These are phyloP conservation scores for Vanderwaltozyma yarrowii DNA, from an alignment of 805 yeast species.

Conservation along the genomic window DNA sequence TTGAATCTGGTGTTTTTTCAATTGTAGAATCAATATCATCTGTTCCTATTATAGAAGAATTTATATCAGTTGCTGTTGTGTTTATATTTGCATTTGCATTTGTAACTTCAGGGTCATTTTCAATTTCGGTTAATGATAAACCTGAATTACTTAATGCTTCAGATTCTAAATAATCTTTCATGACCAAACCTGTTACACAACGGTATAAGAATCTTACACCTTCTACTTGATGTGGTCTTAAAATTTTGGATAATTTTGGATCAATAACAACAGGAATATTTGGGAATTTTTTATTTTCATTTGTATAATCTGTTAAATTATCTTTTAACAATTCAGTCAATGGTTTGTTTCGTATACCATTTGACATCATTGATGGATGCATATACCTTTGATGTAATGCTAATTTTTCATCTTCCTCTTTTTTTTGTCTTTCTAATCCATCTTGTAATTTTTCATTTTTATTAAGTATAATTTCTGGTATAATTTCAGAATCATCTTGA, in stretches of 20 bases:
- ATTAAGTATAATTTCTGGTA: constrained; percentile 3
- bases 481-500: constrained; percentile 10
- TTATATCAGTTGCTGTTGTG: too few relatives aligned
- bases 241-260: constrained; percentile 69
- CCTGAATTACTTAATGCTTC: constrained; percentile 4
- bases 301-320: constrained; percentile 32
- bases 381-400: constrained; percentile 15
- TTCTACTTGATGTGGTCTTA: constrained; percentile 93
- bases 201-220: constrained; percentile 87
- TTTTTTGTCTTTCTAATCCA: constrained; percentile 19
- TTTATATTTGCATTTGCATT: too few relatives aligned
- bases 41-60: too few relatives aligned
- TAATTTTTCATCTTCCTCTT: constrained; percentile 6
- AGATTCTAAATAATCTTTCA: constrained; percentile 28
- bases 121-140: too few relatives aligned
- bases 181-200: constrained; percentile 78
- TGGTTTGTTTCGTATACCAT: constrained; percentile 40
- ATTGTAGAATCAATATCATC: too few relatives aligned
- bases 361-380: constrained; percentile 25
- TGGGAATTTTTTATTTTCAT: constrained; percentile 43
- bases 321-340: constrained; percentile 77
- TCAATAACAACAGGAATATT: constrained; percentile 95
- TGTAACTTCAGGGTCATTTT: too few relatives aligned
- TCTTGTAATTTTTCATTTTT: constrained; percentile 22
- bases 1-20: background rate